Evolutionary conservation across 768 basidiomycete genomes (phyloP), one percentile per base, ranked within the genome.

Genomic region (Daedaleopsis sinensis): DNA sequence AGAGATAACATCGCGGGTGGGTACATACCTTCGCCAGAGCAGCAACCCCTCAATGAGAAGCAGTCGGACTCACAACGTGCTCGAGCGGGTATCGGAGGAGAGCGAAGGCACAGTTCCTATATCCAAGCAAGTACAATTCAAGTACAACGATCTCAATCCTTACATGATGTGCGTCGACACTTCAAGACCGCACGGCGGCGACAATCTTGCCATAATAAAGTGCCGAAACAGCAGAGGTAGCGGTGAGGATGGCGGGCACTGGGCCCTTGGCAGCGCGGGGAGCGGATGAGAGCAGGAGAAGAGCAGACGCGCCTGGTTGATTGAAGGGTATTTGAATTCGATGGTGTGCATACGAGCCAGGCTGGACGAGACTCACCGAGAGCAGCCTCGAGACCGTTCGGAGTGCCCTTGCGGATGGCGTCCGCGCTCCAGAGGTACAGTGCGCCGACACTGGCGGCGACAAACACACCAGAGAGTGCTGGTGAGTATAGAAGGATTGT

Each of bases 381-480:
- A 42, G 92, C 93, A 35, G 80, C 84, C 70, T 94, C 89, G 56
- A 93, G 74, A n/a, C 93, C 90, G 64, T 90, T 87, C 3, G 83
- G 70, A 13, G 84, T 82, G 39, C 90, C 89, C 70, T 83, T 90
- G 62, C 87, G 85, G 65, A 94, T 89, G 69, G 79, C 80, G 62
- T 91, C 83, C 39, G 87, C 92, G 58, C 90, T 88, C 84, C 87
- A 93, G 24, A 93, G 79, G 73, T 90, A 94, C 51, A 93, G 79
- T 18, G 84, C 76, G 61, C 92, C 93, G 49, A 94, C 91, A 67
- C 91, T 92, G 63, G n/a, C 37, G 51, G 43, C 21, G 42, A 48
- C n/a, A n/a, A n/a, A n/a, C n/a, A n/a, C 35, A 46, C 32, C 23
- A 21, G 13, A 21, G 42, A 32, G 23, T 18, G 1, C 11, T 66